phyloP scores from a whole-genome alignment of 1,284 basidiomycete species.

The Mrakiaceae sp. region DNA sequence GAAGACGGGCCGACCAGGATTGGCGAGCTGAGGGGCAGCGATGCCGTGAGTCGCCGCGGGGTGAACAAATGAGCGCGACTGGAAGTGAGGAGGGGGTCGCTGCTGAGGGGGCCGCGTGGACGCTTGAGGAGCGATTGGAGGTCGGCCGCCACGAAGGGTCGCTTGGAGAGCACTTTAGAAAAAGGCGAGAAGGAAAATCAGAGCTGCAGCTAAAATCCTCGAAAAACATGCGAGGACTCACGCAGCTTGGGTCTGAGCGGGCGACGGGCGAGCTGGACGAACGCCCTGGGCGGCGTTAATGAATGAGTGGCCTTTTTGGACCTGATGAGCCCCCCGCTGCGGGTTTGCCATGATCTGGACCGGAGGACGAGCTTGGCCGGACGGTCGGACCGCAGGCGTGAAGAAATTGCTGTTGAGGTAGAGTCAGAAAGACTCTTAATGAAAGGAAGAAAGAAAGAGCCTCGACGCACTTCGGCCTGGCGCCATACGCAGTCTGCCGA shows the following conservation, averaged over 20 bases:
- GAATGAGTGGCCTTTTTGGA: neutral
- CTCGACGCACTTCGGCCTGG: neutral
- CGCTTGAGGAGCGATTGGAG: neutral
- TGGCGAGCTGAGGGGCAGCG: neutral
- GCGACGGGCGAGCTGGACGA: conserved; percentile 1
- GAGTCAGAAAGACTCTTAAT: neutral
- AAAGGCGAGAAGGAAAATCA: neutral
- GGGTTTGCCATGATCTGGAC: neutral
- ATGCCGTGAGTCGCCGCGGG: neutral
- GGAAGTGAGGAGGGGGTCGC: neutral
- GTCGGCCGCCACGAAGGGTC: conserved; percentile 2
- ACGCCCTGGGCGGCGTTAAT: conserved; percentile 11
- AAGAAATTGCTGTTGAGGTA: conserved; percentile 6
- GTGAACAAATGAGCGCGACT: neutral
- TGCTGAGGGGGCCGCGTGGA: conserved; percentile 4
- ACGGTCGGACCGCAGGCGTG: conserved; percentile 1
- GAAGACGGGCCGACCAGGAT: neutral
- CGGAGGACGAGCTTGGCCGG: neutral
- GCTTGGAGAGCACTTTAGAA: neutral
- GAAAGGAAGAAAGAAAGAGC: neutral
- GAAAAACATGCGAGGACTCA: neutral
- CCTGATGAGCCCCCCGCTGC: neutral
- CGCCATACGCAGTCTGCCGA: neutral
- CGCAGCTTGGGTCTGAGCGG: conserved; percentile 1
- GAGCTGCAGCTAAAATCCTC: neutral